phyloP scores from a whole-genome alignment of 2,329 filamentous ascomycete genomes.

The Neospermospora avenae region DNA sequence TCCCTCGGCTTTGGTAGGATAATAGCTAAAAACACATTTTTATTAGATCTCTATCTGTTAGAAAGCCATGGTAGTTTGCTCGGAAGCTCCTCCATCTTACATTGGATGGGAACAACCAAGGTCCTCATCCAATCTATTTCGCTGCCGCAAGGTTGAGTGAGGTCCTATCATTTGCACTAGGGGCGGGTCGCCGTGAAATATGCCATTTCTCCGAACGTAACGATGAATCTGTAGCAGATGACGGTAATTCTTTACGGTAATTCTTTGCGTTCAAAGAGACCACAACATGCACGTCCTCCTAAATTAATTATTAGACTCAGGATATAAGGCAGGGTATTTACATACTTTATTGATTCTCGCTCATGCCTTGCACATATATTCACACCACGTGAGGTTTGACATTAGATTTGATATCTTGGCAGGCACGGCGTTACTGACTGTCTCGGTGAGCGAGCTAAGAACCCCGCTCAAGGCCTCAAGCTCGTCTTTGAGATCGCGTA shows the following conservation, averaged over 20 bases:
- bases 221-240: neutral
- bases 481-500: constrained; percentile 42
- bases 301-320: neutral
- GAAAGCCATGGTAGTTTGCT: too few species aligned
- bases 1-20: too few species aligned
- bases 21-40: too few species aligned
- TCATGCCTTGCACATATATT: neutral
- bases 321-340: neutral
- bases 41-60: too few species aligned
- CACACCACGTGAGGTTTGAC: neutral
- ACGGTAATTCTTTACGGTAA: neutral
- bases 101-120: too few species aligned
- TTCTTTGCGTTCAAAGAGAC: neutral
- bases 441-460: constrained; percentile 36
- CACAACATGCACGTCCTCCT: neutral
- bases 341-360: neutral
- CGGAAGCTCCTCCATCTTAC: too few species aligned
- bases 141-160: too few species aligned
- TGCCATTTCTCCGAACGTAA: neutral
- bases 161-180: too few species aligned
- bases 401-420: neutral
- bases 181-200: too few species aligned
- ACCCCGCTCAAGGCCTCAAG: constrained; percentile 39
- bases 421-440: constrained; percentile 16
- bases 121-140: too few species aligned